Conservation (phyloP, 768 basidiomycete species). For the Amanita rimosa region DNA sequence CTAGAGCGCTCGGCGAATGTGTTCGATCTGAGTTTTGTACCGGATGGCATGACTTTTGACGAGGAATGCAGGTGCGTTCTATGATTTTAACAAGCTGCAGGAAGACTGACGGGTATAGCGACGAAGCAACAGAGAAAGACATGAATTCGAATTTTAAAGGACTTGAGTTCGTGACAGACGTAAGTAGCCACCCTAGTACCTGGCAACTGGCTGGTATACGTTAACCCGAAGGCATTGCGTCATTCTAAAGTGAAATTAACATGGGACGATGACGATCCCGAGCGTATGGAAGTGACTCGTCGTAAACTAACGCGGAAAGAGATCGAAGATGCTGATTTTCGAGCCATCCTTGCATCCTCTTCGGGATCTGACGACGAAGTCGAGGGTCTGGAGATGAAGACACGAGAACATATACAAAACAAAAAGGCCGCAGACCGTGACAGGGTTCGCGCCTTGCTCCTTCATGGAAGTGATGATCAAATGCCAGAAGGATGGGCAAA, state of each 20-base stretch:
- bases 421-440: constrained; percentile 43
- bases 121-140: constrained; percentile 64
- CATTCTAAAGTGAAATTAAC: constrained; percentile 98
- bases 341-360: constrained; percentile 53
- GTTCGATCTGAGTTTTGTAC: constrained; percentile 90
- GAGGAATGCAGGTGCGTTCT: constrained; percentile 50
- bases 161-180: constrained; percentile 89
- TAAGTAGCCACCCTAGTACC: constrained; percentile 24
- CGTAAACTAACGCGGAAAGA: constrained; percentile 72
- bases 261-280: constrained; percentile 96
- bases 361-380: constrained; percentile 52
- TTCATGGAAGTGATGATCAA: constrained; percentile 52
- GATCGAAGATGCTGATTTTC: constrained; percentile 88
- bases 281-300: constrained; percentile 71
- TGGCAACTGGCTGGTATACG: neutral
- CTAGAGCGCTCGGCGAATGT: constrained; percentile 95
- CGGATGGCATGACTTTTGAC: constrained; percentile 80
- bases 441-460: constrained; percentile 64
- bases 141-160: constrained; percentile 50
- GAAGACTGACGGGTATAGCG: constrained; percentile 34
- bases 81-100: neutral
- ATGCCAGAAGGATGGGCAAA: constrained; percentile 82
- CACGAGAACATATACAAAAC: constrained; percentile 6
- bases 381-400: constrained; percentile 12
- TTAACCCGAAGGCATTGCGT: constrained; percentile 65